Base-by-base conservation (phyloP, 225 moss, liverwort and hornwort genomes). In the Rhytidiadelphus loreus region DNA sequence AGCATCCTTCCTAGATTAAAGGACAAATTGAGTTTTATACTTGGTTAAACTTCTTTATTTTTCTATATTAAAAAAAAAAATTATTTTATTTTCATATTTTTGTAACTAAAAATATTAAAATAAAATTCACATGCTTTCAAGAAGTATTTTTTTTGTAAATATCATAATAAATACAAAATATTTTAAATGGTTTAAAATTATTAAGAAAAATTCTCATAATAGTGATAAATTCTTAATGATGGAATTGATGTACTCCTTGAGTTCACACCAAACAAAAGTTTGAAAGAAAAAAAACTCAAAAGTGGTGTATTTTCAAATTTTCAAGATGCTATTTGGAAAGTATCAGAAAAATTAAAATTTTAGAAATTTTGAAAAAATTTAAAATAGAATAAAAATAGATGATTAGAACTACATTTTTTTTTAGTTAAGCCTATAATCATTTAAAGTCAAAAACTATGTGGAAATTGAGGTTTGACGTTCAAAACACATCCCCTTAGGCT, bases 21-120 rank as follows among this genome's bases (percentile, higher is more conserved):
- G 1, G 4, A 7, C 23, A 39, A 23, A 39, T 39, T 0, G 13
- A 12, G 1, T 39, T 39, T 68, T 0, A n/a, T 23, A 0, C 20
- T n/a, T 23, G 23, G 7, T 68, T 39, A 4, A 69, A 69, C 1
- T 39, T 39, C 1, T n/a, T n/a, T 69, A n/a, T 12, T 66, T 66
- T 37, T 37, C 1, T 7, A n/a, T 13, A 39, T 68, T 68, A 6
- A 68, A 68, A 68, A 4, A 23, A 7, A 66, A 1, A 68, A 13
- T 66, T 23, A 22, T 4, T 33, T 5, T 0, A 35, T 18, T 9
- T 64, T 9, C 0, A 10, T 8, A 2, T 66, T 66, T 66, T 68
- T 1, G n/a, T n/a, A 22, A 35, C n/a, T 7, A 22, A 68, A 66
- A 68, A 12, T 4, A 68, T n/a, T 22, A 7, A n/a, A 68, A n/a